phyloP scores from a whole-genome alignment of 1,284 basidiomycete genomes.

The Neonothopanus nambi region DNA sequence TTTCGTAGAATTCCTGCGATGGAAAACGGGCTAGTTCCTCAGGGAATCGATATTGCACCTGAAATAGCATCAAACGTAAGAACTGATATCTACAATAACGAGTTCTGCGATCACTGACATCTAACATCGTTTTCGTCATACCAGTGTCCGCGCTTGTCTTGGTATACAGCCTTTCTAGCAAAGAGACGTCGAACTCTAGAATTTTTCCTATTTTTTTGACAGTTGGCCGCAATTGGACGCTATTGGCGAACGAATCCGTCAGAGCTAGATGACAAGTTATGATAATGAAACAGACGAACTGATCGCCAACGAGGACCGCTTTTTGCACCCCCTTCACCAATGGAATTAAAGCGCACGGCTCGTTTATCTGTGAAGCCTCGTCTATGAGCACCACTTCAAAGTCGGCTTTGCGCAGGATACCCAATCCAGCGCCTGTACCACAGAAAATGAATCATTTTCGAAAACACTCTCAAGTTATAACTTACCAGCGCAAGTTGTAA shows the following conservation, averaged over 20 bases:
- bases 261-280: background rate
- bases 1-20: conserved; percentile 61
- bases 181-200: conserved; percentile 57
- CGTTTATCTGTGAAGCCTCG: conserved; percentile 68
- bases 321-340: conserved; percentile 59
- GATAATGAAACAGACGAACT: conserved; percentile 43
- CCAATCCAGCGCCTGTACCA: conserved; percentile 51
- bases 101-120: conserved; percentile 36
- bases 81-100: background rate
- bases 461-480: too few relatives aligned
- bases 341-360: conserved; percentile 62
- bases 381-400: conserved; percentile 67
- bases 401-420: conserved; percentile 52
- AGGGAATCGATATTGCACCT: conserved; percentile 66
- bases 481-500: conserved; percentile 60
- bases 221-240: conserved; percentile 65
- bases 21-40: conserved; percentile 57
- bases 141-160: conserved; percentile 30
- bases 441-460: too few relatives aligned
- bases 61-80: background rate
- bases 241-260: conserved; percentile 24
- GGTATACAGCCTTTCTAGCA: conserved; percentile 60
- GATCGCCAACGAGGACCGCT: conserved; percentile 65
- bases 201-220: conserved; percentile 57
- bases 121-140: conserved; percentile 59